Evolutionary conservation across 768 basidiomycete genomes (phyloP).

Genomic region (Cystobasidium ongulense): DNA sequence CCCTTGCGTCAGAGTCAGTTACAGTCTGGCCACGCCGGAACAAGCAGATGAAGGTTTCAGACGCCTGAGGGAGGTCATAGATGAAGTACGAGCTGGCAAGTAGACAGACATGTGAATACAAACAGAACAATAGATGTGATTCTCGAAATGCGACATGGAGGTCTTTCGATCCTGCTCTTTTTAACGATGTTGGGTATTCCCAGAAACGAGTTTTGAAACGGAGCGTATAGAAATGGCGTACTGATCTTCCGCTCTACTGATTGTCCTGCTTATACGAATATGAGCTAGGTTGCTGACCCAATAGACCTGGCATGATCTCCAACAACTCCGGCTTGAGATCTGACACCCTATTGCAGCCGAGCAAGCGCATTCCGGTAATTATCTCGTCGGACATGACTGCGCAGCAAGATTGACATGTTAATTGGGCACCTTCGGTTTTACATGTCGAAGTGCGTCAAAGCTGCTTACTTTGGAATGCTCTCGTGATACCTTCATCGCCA

Average conservation of each 20-base stretch:
- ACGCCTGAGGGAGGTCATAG: slow-evolving; percentile 49
- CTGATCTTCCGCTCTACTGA: neutral
- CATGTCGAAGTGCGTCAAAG: neutral
- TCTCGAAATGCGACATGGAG: neutral
- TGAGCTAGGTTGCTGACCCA: neutral
- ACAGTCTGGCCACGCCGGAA: slow-evolving; percentile 60
- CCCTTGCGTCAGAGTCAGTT: slow-evolving; percentile 70
- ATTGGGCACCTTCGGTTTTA: neutral
- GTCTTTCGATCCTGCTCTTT: too few relatives aligned
- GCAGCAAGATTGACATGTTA: neutral
- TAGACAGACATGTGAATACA: neutral
- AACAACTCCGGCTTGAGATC: neutral
- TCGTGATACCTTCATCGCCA: neutral
- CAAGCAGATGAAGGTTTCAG: slow-evolving; percentile 67
- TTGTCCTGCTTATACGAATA: slow-evolving; percentile 1
- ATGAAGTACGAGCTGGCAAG: slow-evolving; percentile 30
- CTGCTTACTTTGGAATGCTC: neutral
- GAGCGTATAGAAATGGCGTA: neutral
- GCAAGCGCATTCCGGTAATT: neutral
- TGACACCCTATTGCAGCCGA: neutral
- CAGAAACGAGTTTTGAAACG: too few relatives aligned
- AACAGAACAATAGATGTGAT: too few relatives aligned
- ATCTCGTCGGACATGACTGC: slow-evolving; percentile 7
- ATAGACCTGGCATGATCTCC: neutral
- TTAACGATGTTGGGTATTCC: too few relatives aligned